Percentiles rank a stretch among this genome's conserved stretches.
phyloP scores from a whole-genome alignment of 768 basidiomycete genomes.

The Dentipellis fragilis region DNA sequence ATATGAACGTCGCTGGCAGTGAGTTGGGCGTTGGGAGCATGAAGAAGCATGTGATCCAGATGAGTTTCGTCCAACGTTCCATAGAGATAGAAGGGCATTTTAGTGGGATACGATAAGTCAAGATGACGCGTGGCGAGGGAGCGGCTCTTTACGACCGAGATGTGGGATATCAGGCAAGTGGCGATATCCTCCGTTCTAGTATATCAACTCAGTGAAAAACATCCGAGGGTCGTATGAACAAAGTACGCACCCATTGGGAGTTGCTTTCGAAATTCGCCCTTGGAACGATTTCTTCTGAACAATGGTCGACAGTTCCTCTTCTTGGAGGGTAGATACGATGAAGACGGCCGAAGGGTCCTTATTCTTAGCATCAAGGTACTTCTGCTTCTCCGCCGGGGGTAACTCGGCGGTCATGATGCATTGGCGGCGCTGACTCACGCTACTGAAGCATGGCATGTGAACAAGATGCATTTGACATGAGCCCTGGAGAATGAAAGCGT shows the following conservation, averaged over 20 bases:
- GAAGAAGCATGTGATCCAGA: conserved; percentile 25
- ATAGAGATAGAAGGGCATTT: conserved; percentile 33
- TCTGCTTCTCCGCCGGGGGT: conserved; percentile 8
- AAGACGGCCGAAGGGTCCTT: conserved; percentile 13
- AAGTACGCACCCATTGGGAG: conserved; percentile 4
- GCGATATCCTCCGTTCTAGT: conserved; percentile 8
- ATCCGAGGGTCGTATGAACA: background rate
- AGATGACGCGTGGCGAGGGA: conserved; percentile 20
- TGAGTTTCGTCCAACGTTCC: conserved; percentile 21
- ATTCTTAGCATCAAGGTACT: conserved; percentile 12
- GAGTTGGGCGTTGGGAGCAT: conserved; percentile 16
- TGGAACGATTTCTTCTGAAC: conserved; percentile 2
- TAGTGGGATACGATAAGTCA: conserved; percentile 20
- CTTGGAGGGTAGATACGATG: conserved; percentile 14
- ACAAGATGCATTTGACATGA: conserved; percentile 23
- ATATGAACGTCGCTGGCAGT: conserved; percentile 11
- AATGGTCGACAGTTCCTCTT: conserved; percentile 6
- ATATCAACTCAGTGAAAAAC: background rate
- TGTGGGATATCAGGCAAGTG: conserved; percentile 15
- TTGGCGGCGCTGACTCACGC: conserved; percentile 27
- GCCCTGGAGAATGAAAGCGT: conserved; percentile 30
- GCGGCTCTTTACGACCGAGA: conserved; percentile 22
- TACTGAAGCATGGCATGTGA: conserved; percentile 27
- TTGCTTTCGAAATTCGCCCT: conserved; percentile 9
- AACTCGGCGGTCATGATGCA: conserved; percentile 26